phyloP scores from a whole-genome alignment of 2,329 filamentous ascomycete genomes.

The Botrytis elliptica region DNA sequence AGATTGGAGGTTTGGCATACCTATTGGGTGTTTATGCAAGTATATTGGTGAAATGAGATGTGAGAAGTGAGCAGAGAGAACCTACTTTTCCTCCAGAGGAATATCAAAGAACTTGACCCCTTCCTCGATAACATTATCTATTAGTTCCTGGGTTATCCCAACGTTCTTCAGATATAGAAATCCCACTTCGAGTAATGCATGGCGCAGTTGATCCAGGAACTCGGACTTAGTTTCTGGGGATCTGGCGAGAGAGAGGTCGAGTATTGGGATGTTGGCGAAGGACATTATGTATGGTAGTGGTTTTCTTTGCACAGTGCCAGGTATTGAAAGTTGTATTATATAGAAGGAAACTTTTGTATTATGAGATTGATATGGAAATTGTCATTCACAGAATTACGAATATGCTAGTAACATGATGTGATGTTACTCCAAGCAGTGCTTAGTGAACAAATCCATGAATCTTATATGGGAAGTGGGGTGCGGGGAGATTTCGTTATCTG shows the following conservation, averaged over 20 bases:
- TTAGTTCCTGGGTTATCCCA: conserved; percentile 65
- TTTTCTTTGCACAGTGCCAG: background rate
- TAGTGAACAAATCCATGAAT: background rate
- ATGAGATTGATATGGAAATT: too few species aligned
- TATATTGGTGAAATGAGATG: background rate
- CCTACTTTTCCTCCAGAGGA: conserved; percentile 69
- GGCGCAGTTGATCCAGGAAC: conserved; percentile 69
- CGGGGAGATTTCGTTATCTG: conserved; percentile 17
- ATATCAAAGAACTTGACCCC: conserved; percentile 76
- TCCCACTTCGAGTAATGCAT: conserved; percentile 80
- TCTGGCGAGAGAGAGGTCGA: conserved; percentile 69
- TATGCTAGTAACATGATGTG: background rate
- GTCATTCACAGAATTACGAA: background rate
- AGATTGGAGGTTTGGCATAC: conserved; percentile 41
- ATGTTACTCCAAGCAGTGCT: conserved; percentile 5
- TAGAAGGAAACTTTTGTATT: background rate
- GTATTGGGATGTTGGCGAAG: conserved; percentile 73
- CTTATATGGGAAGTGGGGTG: conserved; percentile 12
- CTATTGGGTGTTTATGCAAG: background rate
- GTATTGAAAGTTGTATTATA: background rate
- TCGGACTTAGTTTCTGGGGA: conserved; percentile 64
- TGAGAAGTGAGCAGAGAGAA: background rate
- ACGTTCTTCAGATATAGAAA: conserved; percentile 84
- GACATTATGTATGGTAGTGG: conserved; percentile 33
- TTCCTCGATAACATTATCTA: conserved; percentile 63